Percentiles rank a stretch among this genome's conserved stretches.
phyloP scores from a whole-genome alignment of 129 eudicot species.

The Saposhnikovia divaricata region DNA sequence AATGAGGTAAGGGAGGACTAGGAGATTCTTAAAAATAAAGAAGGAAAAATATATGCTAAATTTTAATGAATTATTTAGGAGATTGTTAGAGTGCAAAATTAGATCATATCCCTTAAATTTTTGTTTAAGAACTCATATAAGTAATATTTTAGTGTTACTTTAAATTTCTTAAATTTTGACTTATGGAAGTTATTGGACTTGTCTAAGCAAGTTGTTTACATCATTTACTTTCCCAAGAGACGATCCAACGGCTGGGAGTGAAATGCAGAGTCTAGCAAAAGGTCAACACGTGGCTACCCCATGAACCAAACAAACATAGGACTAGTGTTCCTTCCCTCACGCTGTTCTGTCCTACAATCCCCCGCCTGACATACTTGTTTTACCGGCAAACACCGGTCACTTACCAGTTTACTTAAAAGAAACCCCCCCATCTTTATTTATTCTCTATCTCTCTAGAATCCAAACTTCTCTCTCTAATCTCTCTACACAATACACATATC shows the following conservation, averaged over 20 bases:
- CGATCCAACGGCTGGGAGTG: constrained; percentile 47
- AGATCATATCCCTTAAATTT: too few species aligned
- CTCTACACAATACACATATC: background rate
- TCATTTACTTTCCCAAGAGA: background rate
- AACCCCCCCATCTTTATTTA: constrained; percentile 1
- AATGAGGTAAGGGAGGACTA: too few species aligned
- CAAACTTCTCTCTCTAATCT: background rate
- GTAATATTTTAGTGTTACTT: too few species aligned
- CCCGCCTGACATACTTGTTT: constrained; percentile 22
- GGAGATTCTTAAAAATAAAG: too few species aligned
- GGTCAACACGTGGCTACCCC: constrained; percentile 13
- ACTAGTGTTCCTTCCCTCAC: background rate
- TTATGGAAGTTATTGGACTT: too few species aligned
- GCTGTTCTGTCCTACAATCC: constrained; percentile 8
- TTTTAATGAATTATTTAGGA: too few species aligned
- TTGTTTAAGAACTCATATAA: too few species aligned
- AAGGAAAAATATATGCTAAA: too few species aligned
- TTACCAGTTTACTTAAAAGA: constrained; percentile 16
- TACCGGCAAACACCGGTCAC: constrained; percentile 43
- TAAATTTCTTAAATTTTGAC: too few species aligned
- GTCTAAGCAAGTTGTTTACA: too few species aligned
- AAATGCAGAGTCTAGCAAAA: constrained; percentile 13
- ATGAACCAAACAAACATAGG: constrained; percentile 12
- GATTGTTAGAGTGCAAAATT: too few species aligned
- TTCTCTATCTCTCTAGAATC: constrained; percentile 14